Conservation (phyloP, 306 rosid species). For the Abrus precatorius region DNA sequence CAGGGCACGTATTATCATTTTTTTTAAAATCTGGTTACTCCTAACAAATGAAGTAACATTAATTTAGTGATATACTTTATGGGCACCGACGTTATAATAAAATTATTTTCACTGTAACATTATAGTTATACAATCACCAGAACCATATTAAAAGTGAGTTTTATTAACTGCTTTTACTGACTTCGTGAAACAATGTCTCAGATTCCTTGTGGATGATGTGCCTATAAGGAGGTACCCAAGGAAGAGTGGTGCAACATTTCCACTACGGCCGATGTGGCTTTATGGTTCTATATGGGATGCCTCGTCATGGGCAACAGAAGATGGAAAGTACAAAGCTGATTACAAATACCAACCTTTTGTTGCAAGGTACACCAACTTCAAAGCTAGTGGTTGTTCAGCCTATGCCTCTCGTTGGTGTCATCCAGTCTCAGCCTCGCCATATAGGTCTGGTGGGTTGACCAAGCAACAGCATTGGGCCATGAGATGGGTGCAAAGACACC, state of each 20-base stretch:
- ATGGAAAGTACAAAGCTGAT: slow-evolving; percentile 96
- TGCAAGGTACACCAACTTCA: slow-evolving; percentile 78
- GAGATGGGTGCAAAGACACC: slow-evolving; percentile 87
- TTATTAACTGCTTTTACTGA: slow-evolving; percentile 27
- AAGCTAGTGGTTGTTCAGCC: slow-evolving; percentile 89
- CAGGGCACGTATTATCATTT: too few relatives aligned
- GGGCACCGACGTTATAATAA: slow-evolving; percentile 21
- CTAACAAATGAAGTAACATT: slow-evolving; percentile 21
- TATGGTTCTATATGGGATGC: slow-evolving; percentile 99
- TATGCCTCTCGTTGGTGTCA: slow-evolving; percentile 73
- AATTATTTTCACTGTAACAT: slow-evolving; percentile 6
- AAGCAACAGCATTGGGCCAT: slow-evolving; percentile 66
- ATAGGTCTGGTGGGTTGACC: slow-evolving; percentile 81
- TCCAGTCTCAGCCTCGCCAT: slow-evolving; percentile 80
- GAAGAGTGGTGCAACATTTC: slow-evolving; percentile 77
- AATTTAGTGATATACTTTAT: slow-evolving; percentile 30
- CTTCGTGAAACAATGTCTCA: slow-evolving; percentile 43
- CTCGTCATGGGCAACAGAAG: slow-evolving; percentile 98
- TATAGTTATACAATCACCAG: background rate
- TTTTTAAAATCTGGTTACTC: background rate
- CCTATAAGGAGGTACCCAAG: slow-evolving; percentile 92
- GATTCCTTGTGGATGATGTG: slow-evolving; percentile 96
- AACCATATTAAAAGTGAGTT: background rate
- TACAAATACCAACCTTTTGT: slow-evolving; percentile 92
- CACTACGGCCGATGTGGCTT: slow-evolving; percentile 94